Conservation (phyloP, 768 basidiomycete species). For the Lentinus brumalis region DNA sequence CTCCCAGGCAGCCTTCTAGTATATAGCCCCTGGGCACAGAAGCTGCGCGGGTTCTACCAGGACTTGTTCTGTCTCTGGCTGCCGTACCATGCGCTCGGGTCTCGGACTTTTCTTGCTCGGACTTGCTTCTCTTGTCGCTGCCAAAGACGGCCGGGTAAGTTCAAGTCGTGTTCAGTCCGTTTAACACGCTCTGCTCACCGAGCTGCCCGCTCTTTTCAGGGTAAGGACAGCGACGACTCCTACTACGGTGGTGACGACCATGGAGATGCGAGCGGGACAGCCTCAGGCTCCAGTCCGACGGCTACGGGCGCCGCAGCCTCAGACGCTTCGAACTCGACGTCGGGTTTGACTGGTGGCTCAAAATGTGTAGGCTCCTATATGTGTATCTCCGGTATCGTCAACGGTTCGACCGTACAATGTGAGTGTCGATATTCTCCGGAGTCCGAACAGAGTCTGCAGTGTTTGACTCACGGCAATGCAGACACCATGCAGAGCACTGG, state of each 20-base stretch:
- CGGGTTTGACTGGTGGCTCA: slow-evolving; percentile 18
- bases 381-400: slow-evolving; percentile 25
- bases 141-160: slow-evolving; percentile 14
- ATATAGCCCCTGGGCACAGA: slow-evolving; percentile 20
- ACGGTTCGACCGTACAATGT: slow-evolving; percentile 26
- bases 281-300: background rate
- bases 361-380: slow-evolving; percentile 20
- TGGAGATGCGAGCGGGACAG: background rate
- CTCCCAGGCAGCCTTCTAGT: slow-evolving; percentile 14
- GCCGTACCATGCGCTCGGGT: slow-evolving; percentile 10
- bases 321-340: slow-evolving; percentile 5
- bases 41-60: slow-evolving; percentile 1
- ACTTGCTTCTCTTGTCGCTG: slow-evolving; percentile 12
- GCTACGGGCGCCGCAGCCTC: background rate
- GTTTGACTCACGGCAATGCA: slow-evolving; percentile 23
- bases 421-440: background rate
- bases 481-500: slow-evolving; percentile 53
- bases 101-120: slow-evolving; percentile 11
- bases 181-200: background rate
- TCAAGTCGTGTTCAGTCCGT: background rate
- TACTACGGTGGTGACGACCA: slow-evolving; percentile 7
- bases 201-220: background rate
- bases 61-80: slow-evolving; percentile 1
- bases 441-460: background rate
- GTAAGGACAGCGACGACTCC: background rate